phyloP scores from a whole-genome alignment of 768 basidiomycete species.

The Cantharellus anzutake region DNA sequence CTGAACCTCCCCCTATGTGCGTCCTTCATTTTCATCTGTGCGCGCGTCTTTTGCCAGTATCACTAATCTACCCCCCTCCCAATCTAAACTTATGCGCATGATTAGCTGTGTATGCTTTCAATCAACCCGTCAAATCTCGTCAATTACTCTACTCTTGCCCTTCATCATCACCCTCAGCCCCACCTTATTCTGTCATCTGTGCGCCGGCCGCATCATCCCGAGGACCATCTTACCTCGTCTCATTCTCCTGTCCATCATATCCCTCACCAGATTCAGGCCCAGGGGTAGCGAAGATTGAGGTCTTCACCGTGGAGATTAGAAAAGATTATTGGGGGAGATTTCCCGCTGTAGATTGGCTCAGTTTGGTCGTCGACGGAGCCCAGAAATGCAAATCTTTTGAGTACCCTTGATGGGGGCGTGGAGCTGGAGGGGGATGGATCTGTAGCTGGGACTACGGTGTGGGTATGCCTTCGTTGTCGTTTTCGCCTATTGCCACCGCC shows the following conservation, averaged over 20 bases:
- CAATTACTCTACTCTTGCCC: background rate
- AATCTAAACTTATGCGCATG: background rate
- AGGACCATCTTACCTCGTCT: background rate
- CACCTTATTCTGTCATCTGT: background rate
- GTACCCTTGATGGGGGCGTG: background rate
- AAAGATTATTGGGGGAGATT: constrained; percentile 1
- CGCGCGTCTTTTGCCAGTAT: background rate
- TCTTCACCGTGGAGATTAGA: background rate
- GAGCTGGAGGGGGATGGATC: too few species aligned
- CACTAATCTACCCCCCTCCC: background rate
- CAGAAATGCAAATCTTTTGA: background rate
- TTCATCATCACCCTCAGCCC: background rate
- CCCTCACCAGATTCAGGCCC: background rate
- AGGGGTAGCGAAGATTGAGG: background rate
- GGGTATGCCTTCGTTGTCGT: too few species aligned
- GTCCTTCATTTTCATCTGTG: background rate
- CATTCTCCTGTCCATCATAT: background rate
- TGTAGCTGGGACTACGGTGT: too few species aligned
- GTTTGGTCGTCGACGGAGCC: background rate
- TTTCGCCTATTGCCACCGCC: too few species aligned
- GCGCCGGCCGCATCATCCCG: background rate
- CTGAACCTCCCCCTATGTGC: background rate
- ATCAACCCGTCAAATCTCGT: background rate
- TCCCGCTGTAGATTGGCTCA: background rate
- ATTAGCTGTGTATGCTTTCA: background rate